These are phyloP conservation scores for Scheffersomyces ergatensis DNA, from an alignment of 805 yeast species.

Conservation along the genomic window DNA sequence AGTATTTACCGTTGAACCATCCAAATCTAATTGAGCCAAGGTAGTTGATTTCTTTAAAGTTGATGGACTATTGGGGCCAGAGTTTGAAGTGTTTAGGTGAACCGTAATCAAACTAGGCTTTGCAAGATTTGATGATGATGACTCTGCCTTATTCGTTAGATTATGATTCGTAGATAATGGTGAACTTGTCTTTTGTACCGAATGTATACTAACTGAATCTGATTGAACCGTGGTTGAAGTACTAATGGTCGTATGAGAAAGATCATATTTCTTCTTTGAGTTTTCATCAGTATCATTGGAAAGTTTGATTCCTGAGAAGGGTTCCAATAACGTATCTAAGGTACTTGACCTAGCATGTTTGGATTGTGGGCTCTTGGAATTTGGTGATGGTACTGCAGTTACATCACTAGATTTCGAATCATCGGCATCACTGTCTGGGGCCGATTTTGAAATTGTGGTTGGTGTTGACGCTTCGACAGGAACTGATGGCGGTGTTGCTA, in stretches of 20 bases:
- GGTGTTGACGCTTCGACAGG: background rate
- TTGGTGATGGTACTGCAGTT: background rate
- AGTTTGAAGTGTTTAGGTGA: constrained; percentile 13
- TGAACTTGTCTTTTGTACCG: constrained; percentile 9
- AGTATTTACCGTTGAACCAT: constrained; percentile 14
- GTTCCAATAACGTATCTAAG: constrained; percentile 4
- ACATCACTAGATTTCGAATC: background rate
- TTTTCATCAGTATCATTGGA: constrained; percentile 3
- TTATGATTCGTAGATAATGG: constrained; percentile 18
- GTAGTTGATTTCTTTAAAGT: constrained; percentile 32
- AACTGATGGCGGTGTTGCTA: background rate
- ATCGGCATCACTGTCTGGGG: background rate
- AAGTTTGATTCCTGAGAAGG: constrained; percentile 6
- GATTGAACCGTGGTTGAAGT: constrained; percentile 11
- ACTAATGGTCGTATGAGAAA: constrained; percentile 14
- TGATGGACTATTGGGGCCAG: constrained; percentile 18
- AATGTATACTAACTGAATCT: constrained; percentile 6
- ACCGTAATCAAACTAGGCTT: constrained; percentile 9
- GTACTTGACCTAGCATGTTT: background rate
- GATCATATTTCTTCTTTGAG: constrained; percentile 12
- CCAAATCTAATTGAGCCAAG: constrained; percentile 27
- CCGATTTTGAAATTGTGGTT: background rate
- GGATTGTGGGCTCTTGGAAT: background rate
- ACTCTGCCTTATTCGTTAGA: constrained; percentile 12
- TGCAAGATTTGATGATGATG: constrained; percentile 11